Evolutionary conservation across 768 basidiomycete genomes (phyloP).

Genomic region (Termitomyces eurrhizus): DNA sequence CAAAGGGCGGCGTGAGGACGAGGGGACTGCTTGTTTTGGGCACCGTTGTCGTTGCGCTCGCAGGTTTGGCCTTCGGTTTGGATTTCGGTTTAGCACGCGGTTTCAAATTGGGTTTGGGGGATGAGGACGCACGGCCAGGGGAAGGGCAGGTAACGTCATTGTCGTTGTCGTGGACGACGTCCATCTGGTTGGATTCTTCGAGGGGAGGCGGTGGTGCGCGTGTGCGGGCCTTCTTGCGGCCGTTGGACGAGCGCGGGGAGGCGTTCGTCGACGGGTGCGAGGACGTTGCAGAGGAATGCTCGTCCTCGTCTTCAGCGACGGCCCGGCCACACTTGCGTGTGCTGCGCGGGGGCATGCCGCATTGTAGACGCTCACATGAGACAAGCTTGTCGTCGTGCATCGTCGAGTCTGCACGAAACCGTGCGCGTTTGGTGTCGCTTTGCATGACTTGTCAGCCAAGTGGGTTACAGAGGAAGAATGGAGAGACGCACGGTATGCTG

Average conservation of each 20-base stretch:
- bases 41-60: background rate
- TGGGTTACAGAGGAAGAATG: background rate
- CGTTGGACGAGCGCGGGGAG: constrained; percentile 16
- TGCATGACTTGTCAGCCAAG: constrained; percentile 21
- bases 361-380: constrained; percentile 55
- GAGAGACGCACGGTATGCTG: constrained; percentile 60
- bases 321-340: constrained; percentile 27
- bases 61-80: constrained; percentile 5
- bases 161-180: constrained; percentile 10
- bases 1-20: constrained; percentile 15
- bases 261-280: constrained; percentile 10
- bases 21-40: constrained; percentile 22
- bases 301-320: constrained; percentile 13
- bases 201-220: background rate
- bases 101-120: constrained; percentile 16
- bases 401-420: constrained; percentile 76
- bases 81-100: constrained; percentile 17
- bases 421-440: constrained; percentile 72
- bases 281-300: constrained; percentile 9
- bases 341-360: constrained; percentile 40
- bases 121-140: constrained; percentile 13
- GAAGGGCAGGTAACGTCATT: background rate
- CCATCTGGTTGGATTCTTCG: constrained; percentile 13
- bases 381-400: constrained; percentile 61
- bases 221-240: constrained; percentile 21